phyloP scores from a whole-genome alignment of 1,284 basidiomycete species.

The Cyathus pygmaeus region DNA sequence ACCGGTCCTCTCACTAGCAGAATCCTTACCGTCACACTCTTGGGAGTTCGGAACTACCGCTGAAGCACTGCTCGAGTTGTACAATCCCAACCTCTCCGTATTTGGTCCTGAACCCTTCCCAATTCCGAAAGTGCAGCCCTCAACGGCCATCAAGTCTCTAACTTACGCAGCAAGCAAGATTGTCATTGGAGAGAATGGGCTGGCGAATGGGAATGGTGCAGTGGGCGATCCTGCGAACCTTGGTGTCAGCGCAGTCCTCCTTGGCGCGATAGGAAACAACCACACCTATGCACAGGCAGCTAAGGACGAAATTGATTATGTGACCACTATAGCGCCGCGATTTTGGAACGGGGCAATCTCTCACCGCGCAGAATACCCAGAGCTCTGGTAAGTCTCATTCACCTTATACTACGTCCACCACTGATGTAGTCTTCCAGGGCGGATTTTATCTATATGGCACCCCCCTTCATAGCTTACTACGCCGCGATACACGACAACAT shows the following conservation, averaged over 20 bases:
- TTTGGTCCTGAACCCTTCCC: slow-evolving; percentile 54
- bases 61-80: slow-evolving; percentile 71
- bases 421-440: slow-evolving; percentile 51
- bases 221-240: slow-evolving; percentile 56
- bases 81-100: slow-evolving; percentile 64
- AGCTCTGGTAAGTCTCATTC: too few relatives aligned
- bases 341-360: slow-evolving; percentile 72
- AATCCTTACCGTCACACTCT: slow-evolving; percentile 50
- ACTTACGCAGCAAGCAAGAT: slow-evolving; percentile 48
- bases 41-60: slow-evolving; percentile 80
- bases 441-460: slow-evolving; percentile 78
- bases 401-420: too few relatives aligned
- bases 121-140: slow-evolving; percentile 24
- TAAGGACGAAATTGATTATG: slow-evolving; percentile 64
- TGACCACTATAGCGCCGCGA: slow-evolving; percentile 67
- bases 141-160: slow-evolving; percentile 34
- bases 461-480: slow-evolving; percentile 84
- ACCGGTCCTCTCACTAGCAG: slow-evolving; percentile 42
- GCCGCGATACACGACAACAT: slow-evolving; percentile 58
- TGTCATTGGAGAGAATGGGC: slow-evolving; percentile 44
- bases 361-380: slow-evolving; percentile 53
- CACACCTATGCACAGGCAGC: slow-evolving; percentile 62
- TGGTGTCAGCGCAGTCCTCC: slow-evolving; percentile 51
- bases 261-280: slow-evolving; percentile 47
- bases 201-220: slow-evolving; percentile 50